Conservation (phyloP, 2,329 filamentous ascomycete genomes). For the Trematosphaeria pertusa region DNA sequence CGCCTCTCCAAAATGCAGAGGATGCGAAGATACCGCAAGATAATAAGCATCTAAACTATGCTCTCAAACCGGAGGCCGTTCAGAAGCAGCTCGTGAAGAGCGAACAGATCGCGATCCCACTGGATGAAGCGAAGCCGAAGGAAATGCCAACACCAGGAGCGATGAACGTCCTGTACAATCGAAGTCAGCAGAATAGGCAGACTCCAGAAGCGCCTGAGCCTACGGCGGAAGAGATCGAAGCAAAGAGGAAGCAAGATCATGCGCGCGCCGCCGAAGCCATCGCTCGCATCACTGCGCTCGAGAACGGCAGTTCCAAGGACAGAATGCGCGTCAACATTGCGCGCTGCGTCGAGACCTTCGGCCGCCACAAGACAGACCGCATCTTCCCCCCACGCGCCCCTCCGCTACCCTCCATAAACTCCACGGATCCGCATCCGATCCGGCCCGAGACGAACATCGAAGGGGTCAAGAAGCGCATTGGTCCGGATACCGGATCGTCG, state of each 20-base stretch:
- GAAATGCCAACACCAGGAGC: conserved; percentile 16
- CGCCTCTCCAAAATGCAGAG: conserved; percentile 36
- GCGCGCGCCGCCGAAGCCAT: conserved; percentile 76
- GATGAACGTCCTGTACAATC: background rate
- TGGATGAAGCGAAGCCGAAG: conserved; percentile 20
- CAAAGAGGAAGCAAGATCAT: conserved; percentile 55
- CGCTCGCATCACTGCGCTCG: conserved; percentile 77
- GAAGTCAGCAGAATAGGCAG: background rate
- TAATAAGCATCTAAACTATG: conserved; percentile 72
- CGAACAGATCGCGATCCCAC: conserved; percentile 69
- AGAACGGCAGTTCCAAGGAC: conserved; percentile 80
- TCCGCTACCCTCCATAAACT: conserved; percentile 54
- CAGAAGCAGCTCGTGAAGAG: conserved; percentile 71
- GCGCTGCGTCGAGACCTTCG: conserved; percentile 85
- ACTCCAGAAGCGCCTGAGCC: conserved; percentile 2
- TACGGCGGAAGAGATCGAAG: conserved; percentile 30
- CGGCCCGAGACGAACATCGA: conserved; percentile 52
- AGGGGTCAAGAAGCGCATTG: conserved; percentile 66
- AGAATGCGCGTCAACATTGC: conserved; percentile 81
- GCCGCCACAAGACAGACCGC: conserved; percentile 85
- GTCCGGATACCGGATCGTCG: conserved; percentile 90
- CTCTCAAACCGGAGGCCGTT: conserved; percentile 72
- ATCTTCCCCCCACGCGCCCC: conserved; percentile 67
- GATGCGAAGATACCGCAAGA: conserved; percentile 33
- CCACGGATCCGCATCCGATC: conserved; percentile 49